Conservation (phyloP, 1,284 basidiomycete species). For the Puccinia brachypodii region DNA sequence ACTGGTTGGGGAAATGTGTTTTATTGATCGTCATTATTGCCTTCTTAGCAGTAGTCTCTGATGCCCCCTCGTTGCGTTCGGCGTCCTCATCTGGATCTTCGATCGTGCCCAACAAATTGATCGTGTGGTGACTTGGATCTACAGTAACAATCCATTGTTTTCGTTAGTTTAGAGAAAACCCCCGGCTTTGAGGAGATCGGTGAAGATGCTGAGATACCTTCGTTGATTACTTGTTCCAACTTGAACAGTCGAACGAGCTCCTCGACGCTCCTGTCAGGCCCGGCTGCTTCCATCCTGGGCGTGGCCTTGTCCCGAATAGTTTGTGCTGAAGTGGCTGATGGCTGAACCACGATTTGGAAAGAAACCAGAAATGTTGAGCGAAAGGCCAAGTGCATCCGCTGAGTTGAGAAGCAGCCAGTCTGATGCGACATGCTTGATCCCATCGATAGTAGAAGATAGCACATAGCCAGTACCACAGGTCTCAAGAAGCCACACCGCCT, state of each 20-base stretch:
- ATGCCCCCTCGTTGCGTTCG: slow-evolving; percentile 37
- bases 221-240: slow-evolving; percentile 27
- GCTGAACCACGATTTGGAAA: too few relatives aligned
- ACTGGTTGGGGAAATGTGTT: slow-evolving; percentile 60
- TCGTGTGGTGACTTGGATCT: slow-evolving; percentile 63
- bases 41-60: slow-evolving; percentile 57
- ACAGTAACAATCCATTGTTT: slow-evolving; percentile 51
- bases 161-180: background rate
- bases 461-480: too few relatives aligned
- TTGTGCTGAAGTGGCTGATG: too few relatives aligned
- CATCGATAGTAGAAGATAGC: too few relatives aligned
- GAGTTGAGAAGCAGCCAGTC: too few relatives aligned
- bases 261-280: background rate
- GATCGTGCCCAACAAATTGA: slow-evolving; percentile 61
- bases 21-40: slow-evolving; percentile 66
- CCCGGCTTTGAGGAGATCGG: background rate
- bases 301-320: too few relatives aligned
- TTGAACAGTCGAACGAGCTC: slow-evolving; percentile 13
- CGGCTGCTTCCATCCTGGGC: background rate
- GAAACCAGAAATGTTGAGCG: too few relatives aligned
- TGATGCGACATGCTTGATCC: too few relatives aligned
- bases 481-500: too few relatives aligned
- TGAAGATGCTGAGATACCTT: slow-evolving; percentile 38
- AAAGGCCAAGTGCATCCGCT: too few relatives aligned
- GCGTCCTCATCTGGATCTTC: slow-evolving; percentile 53